Percentiles rank a stretch among this genome's conserved stretches.
phyloP scores from a whole-genome alignment of 2,329 filamentous ascomycete genomes.

The Sclerotiophoma versabilis region DNA sequence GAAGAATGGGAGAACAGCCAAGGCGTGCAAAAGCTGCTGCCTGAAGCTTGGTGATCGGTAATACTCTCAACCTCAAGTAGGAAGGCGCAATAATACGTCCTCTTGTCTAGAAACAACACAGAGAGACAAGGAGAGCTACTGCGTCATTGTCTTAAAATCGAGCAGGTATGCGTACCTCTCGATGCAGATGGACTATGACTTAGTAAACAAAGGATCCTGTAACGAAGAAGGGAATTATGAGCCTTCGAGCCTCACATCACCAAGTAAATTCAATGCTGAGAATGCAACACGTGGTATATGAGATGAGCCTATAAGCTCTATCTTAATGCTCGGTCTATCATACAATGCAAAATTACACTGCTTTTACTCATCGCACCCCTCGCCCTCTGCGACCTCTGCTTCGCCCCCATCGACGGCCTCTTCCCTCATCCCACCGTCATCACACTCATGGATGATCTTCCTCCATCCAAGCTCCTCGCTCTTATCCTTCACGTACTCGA shows the following conservation, averaged over 20 bases:
- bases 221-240: too few relatives aligned
- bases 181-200: too few relatives aligned
- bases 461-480: conserved; percentile 63
- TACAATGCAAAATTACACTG: background rate
- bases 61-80: too few relatives aligned
- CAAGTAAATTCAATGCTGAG: too few relatives aligned
- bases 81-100: too few relatives aligned
- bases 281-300: too few relatives aligned
- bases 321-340: background rate
- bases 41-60: background rate
- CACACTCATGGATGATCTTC: conserved; percentile 62
- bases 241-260: too few relatives aligned
- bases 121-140: too few relatives aligned
- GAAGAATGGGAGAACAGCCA: conserved; percentile 5
- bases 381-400: conserved; percentile 36
- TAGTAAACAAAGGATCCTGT: too few relatives aligned
- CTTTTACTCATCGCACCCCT: conserved; percentile 28
- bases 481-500: conserved; percentile 68
- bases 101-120: too few relatives aligned
- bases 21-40: conserved; percentile 10
- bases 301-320: background rate
- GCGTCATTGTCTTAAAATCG: too few relatives aligned
- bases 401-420: conserved; percentile 41
- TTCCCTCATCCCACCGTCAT: conserved; percentile 47
- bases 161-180: too few relatives aligned